Percentiles rank a stretch among this genome's conserved stretches.
These are phyloP conservation scores for Sclerotinia trifoliorum DNA, from an alignment of 2,329 filamentous ascomycete species.

Conservation along the genomic window DNA sequence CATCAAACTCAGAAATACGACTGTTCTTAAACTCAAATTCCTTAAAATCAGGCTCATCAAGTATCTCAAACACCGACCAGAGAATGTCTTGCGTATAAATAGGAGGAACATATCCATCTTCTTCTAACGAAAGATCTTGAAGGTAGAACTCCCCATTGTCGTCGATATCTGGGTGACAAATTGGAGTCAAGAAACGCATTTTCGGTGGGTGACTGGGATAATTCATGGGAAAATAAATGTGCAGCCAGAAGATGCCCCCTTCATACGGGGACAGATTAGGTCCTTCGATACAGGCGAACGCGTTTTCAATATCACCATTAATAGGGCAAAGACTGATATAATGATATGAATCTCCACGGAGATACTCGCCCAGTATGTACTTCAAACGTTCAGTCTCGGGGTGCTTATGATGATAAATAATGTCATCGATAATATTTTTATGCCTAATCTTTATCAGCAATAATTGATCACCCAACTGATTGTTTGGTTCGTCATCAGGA, in stretches of 20 bases:
- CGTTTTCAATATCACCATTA: neutral
- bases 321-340: neutral
- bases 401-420: neutral
- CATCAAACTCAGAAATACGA: neutral
- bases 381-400: no score
- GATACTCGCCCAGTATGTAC: no score
- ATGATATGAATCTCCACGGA: neutral
- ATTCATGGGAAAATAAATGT: neutral
- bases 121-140: no score
- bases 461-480: neutral
- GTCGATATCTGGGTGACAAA: neutral
- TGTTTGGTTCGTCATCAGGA: neutral
- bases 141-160: neutral
- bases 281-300: slow-evolving; percentile 1
- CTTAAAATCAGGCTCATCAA: neutral
- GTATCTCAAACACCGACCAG: neutral
- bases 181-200: slow-evolving; percentile 2
- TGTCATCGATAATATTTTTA: neutral
- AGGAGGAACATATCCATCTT: no score
- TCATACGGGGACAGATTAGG: neutral
- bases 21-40: neutral
- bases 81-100: neutral
- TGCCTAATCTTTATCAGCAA: neutral
- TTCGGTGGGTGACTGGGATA: neutral
- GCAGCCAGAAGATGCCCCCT: slow-evolving; percentile 5